Evolutionary conservation across 306 rosid species (phyloP).

Genomic region (Potentilla sterilis): DNA sequence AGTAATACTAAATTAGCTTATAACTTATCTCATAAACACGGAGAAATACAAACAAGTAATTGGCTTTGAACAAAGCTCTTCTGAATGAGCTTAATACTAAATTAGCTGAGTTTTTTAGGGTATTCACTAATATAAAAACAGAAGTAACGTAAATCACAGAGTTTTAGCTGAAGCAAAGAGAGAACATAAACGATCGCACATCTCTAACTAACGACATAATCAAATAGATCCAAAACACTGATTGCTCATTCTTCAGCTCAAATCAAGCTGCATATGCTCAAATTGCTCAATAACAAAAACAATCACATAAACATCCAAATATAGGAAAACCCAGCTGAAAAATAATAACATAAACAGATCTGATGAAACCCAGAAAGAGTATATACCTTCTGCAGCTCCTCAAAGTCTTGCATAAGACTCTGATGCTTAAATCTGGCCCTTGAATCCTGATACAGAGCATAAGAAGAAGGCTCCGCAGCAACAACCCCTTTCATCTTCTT

Average conservation of each 20-base stretch:
- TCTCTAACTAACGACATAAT: neutral
- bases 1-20: neutral
- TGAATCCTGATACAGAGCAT: constrained; percentile 46
- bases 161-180: neutral
- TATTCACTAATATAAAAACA: neutral
- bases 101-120: neutral
- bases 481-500: constrained; percentile 76
- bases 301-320: constrained; percentile 19
- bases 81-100: neutral
- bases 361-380: constrained; percentile 13
- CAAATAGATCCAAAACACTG: constrained; percentile 20
- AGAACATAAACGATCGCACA: neutral
- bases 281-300: constrained; percentile 12
- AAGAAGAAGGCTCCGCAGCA: constrained; percentile 39
- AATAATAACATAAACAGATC: constrained; percentile 50
- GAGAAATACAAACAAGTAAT: neutral
- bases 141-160: neutral
- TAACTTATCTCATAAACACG: neutral
- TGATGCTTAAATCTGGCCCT: constrained; percentile 66
- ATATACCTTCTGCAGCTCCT: constrained; percentile 70
- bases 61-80: neutral
- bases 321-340: constrained; percentile 12
- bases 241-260: neutral
- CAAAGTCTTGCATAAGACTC: constrained; percentile 77
- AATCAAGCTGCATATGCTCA: neutral